Evolutionary conservation across 768 basidiomycete species (phyloP).

Genomic region (Trametes punicea): DNA sequence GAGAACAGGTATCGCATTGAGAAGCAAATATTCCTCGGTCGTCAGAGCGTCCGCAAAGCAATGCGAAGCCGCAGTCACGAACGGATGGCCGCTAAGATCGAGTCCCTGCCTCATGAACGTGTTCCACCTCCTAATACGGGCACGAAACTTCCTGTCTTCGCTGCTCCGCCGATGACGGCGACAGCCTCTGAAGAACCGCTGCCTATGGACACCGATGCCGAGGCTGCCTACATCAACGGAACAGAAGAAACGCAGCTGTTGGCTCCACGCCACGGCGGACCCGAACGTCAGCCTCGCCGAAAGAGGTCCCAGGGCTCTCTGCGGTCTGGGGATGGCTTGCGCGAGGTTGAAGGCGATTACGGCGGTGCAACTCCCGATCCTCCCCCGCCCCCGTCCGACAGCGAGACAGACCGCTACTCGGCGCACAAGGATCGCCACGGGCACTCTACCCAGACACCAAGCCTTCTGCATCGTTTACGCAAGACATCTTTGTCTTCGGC

Average conservation of each 20-base stretch:
- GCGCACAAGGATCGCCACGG: neutral
- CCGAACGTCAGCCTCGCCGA: neutral
- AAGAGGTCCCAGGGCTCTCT: neutral
- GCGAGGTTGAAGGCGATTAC: constrained; percentile 3
- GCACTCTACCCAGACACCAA: neutral
- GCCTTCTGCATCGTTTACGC: constrained; percentile 24
- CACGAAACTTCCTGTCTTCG: constrained; percentile 19
- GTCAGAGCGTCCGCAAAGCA: constrained; percentile 62
- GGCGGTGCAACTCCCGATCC: constrained; percentile 22
- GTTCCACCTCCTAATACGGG: constrained; percentile 28
- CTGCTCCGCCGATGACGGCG: constrained; percentile 22
- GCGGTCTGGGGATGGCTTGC: neutral
- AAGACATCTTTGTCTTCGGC: constrained; percentile 18
- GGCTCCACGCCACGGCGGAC: neutral
- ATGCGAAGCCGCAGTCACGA: constrained; percentile 35
- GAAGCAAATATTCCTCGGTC: constrained; percentile 76
- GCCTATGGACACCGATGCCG: constrained; percentile 77
- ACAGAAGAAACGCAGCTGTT: neutral
- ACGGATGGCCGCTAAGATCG: constrained; percentile 22
- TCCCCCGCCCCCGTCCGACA: constrained; percentile 15
- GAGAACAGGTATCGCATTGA: constrained; percentile 86
- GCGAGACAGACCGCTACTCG: constrained; percentile 10
- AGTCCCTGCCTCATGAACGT: constrained; percentile 24
- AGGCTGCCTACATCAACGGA: constrained; percentile 59
- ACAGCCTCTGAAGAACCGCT: constrained; percentile 52